Base-by-base conservation (phyloP, 2,329 filamentous ascomycete genomes). In the Anisogramma anomala region DNA sequence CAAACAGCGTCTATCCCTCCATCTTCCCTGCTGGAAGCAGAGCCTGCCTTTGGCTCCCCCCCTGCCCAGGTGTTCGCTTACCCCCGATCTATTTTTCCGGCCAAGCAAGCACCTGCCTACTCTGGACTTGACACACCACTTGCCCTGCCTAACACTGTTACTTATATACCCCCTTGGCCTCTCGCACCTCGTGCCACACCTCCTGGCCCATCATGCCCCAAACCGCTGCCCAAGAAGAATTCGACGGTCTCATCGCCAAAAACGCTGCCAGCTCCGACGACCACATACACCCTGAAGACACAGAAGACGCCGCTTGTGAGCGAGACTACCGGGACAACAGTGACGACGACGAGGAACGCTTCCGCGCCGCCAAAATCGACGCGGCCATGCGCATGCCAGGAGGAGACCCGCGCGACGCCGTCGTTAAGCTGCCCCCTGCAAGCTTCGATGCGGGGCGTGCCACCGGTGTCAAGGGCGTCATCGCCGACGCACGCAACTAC, bases 391-490 rank as follows among this genome's bases (percentile, higher is more conserved):
- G 79, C 53, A 77, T 78, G 59, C 72, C 78, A 39, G 67, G 70
- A 45, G 63, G 72, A 50, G 69, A 56, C 49, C 68, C 53, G 52
- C 64, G 53, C 48, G 55, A 48, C 47, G 69, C 58, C 60, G 52
- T 57, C 45, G 60, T 84, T 53, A 72, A 70, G 55, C 73, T 83
- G 46, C 77, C 77, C 11, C 76, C 74, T 8, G 65, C 66, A 10
- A 71, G 68, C 42, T 80, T 81, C 54, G 75, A 84, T 58, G 75
- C 67, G 39, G 79, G 81, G 43, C 73, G 77, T 50, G 79, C 83
- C 51, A 89, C 84, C 3, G 84, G 84, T 34, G 84, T 87, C 51
- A 89, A 89, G 66, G 84, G 84, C 48, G 84, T 91, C 59, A 89
- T 91, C 55, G 82, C 84, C 52, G 84, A 91, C 57, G 84, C 84